A percentile compares a stretch with the other conserved stretches of the same genome.
Conservation (phyloP, 2,329 filamentous ascomycete species). For the Paecilomyces niveus region DNA sequence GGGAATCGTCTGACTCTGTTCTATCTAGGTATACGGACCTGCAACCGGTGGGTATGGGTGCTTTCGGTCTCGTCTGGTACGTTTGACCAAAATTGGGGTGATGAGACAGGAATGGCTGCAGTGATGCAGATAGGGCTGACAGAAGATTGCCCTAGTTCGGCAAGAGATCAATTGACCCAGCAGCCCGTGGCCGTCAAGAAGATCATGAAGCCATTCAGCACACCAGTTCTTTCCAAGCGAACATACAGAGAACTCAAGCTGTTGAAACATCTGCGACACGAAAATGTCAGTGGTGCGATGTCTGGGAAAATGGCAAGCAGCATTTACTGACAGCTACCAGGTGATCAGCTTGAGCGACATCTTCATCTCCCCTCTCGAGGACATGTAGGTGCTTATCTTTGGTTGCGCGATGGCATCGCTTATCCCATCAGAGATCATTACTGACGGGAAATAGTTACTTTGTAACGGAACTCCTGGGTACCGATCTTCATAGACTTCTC, state of each 20-base stretch:
- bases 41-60: constrained; percentile 98
- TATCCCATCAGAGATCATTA: constrained; percentile 4
- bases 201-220: constrained; percentile 99
- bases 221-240: constrained; percentile 93
- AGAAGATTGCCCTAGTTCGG: constrained; percentile 57
- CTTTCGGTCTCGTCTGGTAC: constrained; percentile 96
- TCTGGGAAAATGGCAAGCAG: not conserved
- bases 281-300: constrained; percentile 63
- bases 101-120: constrained; percentile 2
- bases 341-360: constrained; percentile 98
- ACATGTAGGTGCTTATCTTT: constrained; percentile 64
- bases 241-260: constrained; percentile 97
- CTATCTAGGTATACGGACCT: constrained; percentile 81
- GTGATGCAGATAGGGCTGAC: constrained; percentile 10
- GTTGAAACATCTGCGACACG: constrained; percentile 89
- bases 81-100: constrained; percentile 21
- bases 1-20: constrained; percentile 15
- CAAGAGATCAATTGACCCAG: constrained; percentile 92
- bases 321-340: constrained; percentile 39
- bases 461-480: constrained; percentile 94
- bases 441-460: constrained; percentile 63
- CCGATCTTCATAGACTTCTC: constrained; percentile 88
- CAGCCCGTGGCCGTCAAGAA: constrained; percentile 99
- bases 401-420: not conserved
- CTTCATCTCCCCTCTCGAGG: constrained; percentile 97